phyloP scores from a whole-genome alignment of 1,139 yeast genomes.

The Casaregolazyma suthepensis region DNA sequence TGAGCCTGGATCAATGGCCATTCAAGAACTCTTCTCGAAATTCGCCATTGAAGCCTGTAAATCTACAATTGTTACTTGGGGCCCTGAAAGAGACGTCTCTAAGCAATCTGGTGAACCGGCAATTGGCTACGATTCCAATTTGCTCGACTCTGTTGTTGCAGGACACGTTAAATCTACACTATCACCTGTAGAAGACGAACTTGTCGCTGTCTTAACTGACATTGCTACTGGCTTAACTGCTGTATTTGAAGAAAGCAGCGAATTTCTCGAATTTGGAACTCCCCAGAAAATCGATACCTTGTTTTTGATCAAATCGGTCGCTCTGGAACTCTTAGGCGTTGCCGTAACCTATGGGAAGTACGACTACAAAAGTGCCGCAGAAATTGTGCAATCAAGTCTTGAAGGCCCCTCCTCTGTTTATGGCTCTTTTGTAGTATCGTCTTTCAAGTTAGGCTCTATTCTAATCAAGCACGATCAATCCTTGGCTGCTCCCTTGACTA shows the following conservation, averaged over 20 bases:
- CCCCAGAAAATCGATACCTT: constrained; percentile 39
- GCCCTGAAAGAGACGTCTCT: neutral
- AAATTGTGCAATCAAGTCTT: constrained; percentile 34
- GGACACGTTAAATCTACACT: constrained; percentile 8
- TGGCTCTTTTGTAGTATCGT: constrained; percentile 39
- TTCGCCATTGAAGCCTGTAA: constrained; percentile 2
- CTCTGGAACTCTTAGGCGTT: constrained; percentile 40
- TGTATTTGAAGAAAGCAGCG: constrained; percentile 41
- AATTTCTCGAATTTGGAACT: constrained; percentile 38
- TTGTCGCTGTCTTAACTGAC: constrained; percentile 23
- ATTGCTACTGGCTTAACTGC: constrained; percentile 30
- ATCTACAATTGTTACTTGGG: neutral
- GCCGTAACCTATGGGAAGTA: constrained; percentile 32
- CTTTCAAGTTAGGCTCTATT: constrained; percentile 51
- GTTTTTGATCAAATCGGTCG: constrained; percentile 38
- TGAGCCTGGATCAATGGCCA: constrained; percentile 29
- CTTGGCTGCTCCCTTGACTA: constrained; percentile 28
- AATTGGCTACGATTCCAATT: neutral
- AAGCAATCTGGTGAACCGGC: neutral
- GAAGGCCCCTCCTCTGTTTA: constrained; percentile 28
- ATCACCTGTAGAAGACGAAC: constrained; percentile 2
- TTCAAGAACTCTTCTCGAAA: constrained; percentile 20
- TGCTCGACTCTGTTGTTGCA: constrained; percentile 1
- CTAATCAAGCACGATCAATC: constrained; percentile 41
- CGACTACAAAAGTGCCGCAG: constrained; percentile 30